Conservation (phyloP, 768 basidiomycete genomes). For the Gloeophyllum trabeum region DNA sequence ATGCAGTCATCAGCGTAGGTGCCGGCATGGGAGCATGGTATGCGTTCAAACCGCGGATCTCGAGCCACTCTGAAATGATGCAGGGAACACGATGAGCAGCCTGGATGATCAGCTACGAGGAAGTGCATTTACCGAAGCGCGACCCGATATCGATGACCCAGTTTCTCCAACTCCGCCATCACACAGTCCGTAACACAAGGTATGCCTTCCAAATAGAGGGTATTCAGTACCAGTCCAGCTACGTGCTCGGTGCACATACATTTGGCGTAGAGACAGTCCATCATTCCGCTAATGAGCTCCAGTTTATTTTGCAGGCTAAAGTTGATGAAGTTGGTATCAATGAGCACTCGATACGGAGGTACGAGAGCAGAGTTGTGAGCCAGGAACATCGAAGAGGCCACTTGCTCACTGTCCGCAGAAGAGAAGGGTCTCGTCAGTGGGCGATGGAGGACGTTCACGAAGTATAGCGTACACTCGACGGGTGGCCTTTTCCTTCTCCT, state of each 20-base stretch:
- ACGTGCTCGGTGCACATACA: constrained; percentile 64
- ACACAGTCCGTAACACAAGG: constrained; percentile 99
- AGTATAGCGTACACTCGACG: constrained; percentile 58
- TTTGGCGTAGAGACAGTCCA: constrained; percentile 98
- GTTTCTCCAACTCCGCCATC: constrained; percentile 95
- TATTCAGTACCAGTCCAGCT: too few relatives aligned
- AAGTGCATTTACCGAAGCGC: constrained; percentile 64
- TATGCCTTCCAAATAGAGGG: constrained; percentile 50
- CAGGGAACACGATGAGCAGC: constrained; percentile 1
- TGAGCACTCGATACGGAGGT: constrained; percentile 92
- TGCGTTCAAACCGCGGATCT: constrained; percentile 92
- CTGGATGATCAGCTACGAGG: constrained; percentile 1
- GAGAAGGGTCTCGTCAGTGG: neutral
- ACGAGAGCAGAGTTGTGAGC: constrained; percentile 93
- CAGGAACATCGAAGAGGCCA: constrained; percentile 88
- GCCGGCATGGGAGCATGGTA: constrained; percentile 85
- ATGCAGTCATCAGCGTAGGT: constrained; percentile 99
- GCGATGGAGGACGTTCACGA: neutral
- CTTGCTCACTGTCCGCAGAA: constrained; percentile 47
- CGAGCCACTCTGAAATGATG: constrained; percentile 70
- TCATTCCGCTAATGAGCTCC: constrained; percentile 95
- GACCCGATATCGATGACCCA: constrained; percentile 90
- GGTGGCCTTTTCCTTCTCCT: constrained; percentile 66
- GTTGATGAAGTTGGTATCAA: constrained; percentile 99
- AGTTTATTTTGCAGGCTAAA: constrained; percentile 97